These are phyloP conservation scores for Wallacemonas sp. DNA, from an alignment of 208 protist genomes.

Conservation along the genomic window DNA sequence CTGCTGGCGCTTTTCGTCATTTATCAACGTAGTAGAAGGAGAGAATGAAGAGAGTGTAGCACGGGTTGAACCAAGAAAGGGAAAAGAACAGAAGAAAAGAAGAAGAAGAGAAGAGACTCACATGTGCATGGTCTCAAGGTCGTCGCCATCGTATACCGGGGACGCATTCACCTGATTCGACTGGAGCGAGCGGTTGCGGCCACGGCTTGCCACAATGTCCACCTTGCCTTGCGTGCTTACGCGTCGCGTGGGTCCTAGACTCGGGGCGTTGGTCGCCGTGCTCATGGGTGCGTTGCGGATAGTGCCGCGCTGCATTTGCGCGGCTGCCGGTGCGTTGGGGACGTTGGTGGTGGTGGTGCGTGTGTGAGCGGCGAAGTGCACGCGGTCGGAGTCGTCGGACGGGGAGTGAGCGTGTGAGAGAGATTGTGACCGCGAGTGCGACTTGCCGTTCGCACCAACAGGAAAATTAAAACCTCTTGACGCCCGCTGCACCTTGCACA, in stretches of 20 bases:
- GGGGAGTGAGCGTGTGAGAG: background rate
- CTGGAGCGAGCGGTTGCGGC: constrained; percentile 1
- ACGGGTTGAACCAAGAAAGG: background rate
- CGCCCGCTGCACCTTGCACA: background rate
- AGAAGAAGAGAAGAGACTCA: constrained; percentile 12
- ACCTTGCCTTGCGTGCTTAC: background rate
- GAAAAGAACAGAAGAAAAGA: constrained; percentile 11
- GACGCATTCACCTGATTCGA: background rate
- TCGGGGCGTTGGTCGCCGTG: background rate
- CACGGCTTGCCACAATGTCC: background rate
- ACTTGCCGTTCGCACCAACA: background rate
- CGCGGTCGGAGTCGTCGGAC: background rate
- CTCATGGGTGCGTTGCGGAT: too few species aligned
- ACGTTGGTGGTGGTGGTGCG: background rate
- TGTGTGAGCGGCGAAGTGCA: background rate
- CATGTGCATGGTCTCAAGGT: background rate
- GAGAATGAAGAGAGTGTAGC: background rate
- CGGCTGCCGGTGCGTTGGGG: background rate
- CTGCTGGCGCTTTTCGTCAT: too few species aligned
- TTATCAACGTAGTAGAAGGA: too few species aligned
- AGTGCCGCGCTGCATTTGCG: too few species aligned
- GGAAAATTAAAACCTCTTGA: background rate
- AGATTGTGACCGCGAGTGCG: background rate
- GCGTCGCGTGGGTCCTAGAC: background rate
- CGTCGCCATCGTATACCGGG: background rate